phyloP scores from a whole-genome alignment of 257 asterid species.

The Echium plantagineum region DNA sequence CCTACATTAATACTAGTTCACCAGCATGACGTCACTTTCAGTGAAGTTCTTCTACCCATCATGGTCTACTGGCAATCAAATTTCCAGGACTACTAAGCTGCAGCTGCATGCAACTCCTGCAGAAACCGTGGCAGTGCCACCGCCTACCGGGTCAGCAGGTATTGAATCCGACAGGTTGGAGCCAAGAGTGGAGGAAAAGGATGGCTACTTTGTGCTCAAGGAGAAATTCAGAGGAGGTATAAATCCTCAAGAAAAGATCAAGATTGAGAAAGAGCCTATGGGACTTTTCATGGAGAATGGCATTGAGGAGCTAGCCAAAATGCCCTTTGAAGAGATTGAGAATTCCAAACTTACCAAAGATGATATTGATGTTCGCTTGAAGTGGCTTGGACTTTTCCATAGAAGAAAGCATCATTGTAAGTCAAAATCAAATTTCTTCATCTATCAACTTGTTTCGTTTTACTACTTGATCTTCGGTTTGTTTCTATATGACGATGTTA shows the following conservation, averaged over 20 bases:
- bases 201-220: constrained; percentile 68
- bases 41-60: constrained; percentile 48
- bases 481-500: too few species aligned
- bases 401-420: constrained; percentile 86
- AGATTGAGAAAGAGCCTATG: constrained; percentile 91
- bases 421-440: constrained; percentile 10
- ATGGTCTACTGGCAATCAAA: constrained; percentile 21
- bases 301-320: constrained; percentile 50
- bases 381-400: constrained; percentile 97
- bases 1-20: neutral
- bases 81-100: constrained; percentile 9
- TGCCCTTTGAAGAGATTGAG: constrained; percentile 65
- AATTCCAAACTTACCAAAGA: constrained; percentile 60
- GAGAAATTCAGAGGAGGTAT: constrained; percentile 72
- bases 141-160: constrained; percentile 13
- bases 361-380: constrained; percentile 80
- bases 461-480: neutral
- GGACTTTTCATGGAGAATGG: constrained; percentile 80
- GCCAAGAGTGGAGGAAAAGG: constrained; percentile 64
- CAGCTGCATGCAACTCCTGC: constrained; percentile 47
- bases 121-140: constrained; percentile 30
- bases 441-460: neutral
- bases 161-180: constrained; percentile 51
- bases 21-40: constrained; percentile 56
- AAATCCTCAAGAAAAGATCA: constrained; percentile 78